These are phyloP conservation scores for Trichosporon ovoides DNA, from an alignment of 1,284 basidiomycete species.

Conservation along the genomic window DNA sequence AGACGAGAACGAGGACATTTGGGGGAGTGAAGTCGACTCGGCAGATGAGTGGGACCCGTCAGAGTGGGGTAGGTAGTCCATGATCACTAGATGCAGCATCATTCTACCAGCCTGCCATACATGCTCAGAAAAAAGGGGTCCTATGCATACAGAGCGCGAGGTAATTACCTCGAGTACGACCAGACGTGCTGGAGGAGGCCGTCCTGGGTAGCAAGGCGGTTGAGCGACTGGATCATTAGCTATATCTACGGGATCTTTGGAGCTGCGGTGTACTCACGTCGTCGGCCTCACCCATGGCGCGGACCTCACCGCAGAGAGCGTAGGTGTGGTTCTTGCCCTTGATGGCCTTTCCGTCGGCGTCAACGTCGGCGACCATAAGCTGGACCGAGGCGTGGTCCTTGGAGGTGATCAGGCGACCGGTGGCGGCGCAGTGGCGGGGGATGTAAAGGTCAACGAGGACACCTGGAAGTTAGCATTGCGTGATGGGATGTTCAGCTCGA, in stretches of 20 bases:
- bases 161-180: conserved; percentile 43
- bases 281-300: conserved; percentile 92
- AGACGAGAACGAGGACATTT: conserved; percentile 25
- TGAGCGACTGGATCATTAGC: conserved; percentile 58
- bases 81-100: neutral
- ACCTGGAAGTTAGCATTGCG: conserved; percentile 51
- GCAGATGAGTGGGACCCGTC: conserved; percentile 36
- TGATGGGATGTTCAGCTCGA: neutral
- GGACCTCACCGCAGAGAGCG: conserved; percentile 88
- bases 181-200: conserved; percentile 57
- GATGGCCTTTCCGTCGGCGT: conserved; percentile 83
- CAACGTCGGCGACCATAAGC: conserved; percentile 89
- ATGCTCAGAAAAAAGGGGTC: conserved; percentile 7
- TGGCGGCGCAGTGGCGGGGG: conserved; percentile 97
- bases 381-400: conserved; percentile 99
- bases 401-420: conserved; percentile 93
- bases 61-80: conserved; percentile 33
- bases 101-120: neutral
- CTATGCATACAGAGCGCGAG: conserved; percentile 23
- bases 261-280: conserved; percentile 52
- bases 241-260: no score
- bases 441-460: conserved; percentile 99
- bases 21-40: conserved; percentile 24
- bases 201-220: conserved; percentile 91
- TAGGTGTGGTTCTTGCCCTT: conserved; percentile 78